Percentiles rank a stretch among this genome's conserved stretches.
Evolutionary conservation across 2,329 filamentous ascomycete genomes (phyloP).

Genomic region (Hypoxylon sp.): DNA sequence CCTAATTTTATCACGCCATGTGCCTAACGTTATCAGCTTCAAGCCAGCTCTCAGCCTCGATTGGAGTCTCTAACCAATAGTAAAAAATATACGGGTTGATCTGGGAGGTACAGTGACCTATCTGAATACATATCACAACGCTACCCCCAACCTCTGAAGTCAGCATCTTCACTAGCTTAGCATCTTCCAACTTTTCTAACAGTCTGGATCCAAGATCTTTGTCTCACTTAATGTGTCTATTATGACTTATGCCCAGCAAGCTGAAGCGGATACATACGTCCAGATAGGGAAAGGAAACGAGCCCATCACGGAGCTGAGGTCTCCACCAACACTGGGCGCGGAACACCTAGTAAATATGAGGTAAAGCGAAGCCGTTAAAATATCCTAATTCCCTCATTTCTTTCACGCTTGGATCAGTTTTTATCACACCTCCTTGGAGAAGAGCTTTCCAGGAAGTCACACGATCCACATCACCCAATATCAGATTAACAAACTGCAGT

Average conservation of each 20-base stretch:
- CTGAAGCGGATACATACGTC: constrained; percentile 2
- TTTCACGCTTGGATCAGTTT: not conserved
- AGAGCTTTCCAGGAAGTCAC: constrained; percentile 6
- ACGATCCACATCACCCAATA: constrained; percentile 4
- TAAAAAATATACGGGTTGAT: constrained; percentile 6
- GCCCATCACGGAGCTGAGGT: constrained; percentile 17
- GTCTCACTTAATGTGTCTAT: constrained; percentile 3
- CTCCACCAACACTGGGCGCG: constrained; percentile 4
- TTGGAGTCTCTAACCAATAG: constrained; percentile 24
- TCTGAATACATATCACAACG: constrained; percentile 3
- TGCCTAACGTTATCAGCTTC: constrained; percentile 29
- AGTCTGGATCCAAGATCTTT: constrained; percentile 38
- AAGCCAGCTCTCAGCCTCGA: constrained; percentile 34
- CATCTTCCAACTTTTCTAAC: constrained; percentile 31
- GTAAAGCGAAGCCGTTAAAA: constrained; percentile 20
- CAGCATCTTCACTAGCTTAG: constrained; percentile 15
- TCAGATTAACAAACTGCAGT: constrained; percentile 9
- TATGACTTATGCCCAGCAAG: constrained; percentile 19
- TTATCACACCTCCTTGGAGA: constrained; percentile 11
- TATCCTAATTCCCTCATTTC: constrained; percentile 12
- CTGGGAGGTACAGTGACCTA: constrained; percentile 20
- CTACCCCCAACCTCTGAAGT: constrained; percentile 14
- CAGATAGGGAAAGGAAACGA: constrained; percentile 12
- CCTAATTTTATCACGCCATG: constrained; percentile 29
- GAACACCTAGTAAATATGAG: constrained; percentile 28